Evolutionary conservation across 176 grass and related monocot species (phyloP).

Genomic region (Bonia amplexicaulis): DNA sequence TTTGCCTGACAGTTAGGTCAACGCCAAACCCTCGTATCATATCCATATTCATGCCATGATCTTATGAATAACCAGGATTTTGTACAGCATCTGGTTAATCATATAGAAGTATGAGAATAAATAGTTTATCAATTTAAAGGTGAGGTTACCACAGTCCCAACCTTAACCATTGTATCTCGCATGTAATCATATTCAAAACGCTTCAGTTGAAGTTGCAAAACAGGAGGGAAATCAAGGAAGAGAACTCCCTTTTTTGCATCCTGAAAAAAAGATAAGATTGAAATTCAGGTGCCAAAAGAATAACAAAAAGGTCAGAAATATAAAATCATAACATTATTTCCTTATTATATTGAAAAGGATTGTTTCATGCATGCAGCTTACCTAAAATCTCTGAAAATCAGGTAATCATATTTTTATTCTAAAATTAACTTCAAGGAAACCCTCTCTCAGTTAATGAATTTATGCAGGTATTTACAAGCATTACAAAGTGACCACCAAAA

Average conservation of each 20-base stretch:
- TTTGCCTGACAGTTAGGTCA: background rate
- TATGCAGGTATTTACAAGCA: slow-evolving; percentile 7
- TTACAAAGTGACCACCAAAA: background rate
- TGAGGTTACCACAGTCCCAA: slow-evolving; percentile 25
- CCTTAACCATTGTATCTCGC: slow-evolving; percentile 98
- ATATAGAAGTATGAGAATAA: background rate
- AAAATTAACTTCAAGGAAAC: background rate
- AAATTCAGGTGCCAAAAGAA: slow-evolving; percentile 15
- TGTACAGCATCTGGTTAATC: background rate
- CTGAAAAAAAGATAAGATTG: slow-evolving; percentile 41
- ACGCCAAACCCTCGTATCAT: background rate
- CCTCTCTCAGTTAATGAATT: background rate
- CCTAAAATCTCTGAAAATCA: background rate
- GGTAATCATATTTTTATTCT: background rate
- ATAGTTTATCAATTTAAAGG: slow-evolving; percentile 2
- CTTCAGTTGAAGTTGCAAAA: slow-evolving; percentile 97
- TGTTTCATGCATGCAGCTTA: background rate
- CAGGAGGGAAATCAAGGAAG: slow-evolving; percentile 95
- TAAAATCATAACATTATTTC: background rate
- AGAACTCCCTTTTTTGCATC: slow-evolving; percentile 96
- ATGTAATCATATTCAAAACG: slow-evolving; percentile 99
- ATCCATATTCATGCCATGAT: slow-evolving; percentile 14
- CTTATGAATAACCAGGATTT: background rate
- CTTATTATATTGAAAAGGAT: background rate
- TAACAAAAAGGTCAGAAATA: slow-evolving; percentile 16